Percentiles rank a stretch among this genome's conserved stretches.
phyloP scores from a whole-genome alignment of 768 basidiomycete genomes.

The Rhodosporidiobolus sp. region DNA sequence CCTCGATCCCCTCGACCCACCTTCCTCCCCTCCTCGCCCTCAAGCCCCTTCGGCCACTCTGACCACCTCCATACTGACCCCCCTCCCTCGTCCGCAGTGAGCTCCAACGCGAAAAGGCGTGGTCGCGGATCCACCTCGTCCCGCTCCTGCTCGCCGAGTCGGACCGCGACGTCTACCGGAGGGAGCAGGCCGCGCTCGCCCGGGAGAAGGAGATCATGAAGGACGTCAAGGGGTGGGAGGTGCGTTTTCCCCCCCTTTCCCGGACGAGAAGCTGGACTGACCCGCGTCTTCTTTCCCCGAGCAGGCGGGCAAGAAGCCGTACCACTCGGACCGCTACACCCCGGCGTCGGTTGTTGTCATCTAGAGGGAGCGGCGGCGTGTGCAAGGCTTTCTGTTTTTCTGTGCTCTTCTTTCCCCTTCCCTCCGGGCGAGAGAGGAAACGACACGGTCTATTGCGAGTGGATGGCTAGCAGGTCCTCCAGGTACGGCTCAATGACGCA shows the following conservation, averaged over 20 bases:
- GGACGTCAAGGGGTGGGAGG: constrained; percentile 90
- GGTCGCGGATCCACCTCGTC: constrained; percentile 92
- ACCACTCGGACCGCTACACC: constrained; percentile 73
- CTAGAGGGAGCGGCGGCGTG: constrained; percentile 45
- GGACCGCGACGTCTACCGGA: constrained; percentile 82
- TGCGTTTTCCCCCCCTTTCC: constrained; percentile 51
- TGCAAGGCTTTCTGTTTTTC: background rate
- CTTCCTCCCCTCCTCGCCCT: background rate
- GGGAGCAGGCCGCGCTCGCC: constrained; percentile 69
- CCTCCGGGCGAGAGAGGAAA: background rate
- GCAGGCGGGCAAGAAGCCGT: constrained; percentile 80
- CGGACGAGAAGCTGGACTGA: background rate
- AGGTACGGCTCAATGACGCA: constrained; percentile 15
- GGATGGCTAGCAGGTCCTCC: background rate
- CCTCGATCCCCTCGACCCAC: background rate
- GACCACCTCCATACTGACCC: background rate
- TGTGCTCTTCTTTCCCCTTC: background rate
- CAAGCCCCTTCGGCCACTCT: background rate
- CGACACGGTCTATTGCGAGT: background rate
- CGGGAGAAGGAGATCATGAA: constrained; percentile 91
- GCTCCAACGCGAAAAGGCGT: constrained; percentile 83
- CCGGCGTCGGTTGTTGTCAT: constrained; percentile 62
- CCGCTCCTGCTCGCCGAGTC: constrained; percentile 88
- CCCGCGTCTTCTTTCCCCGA: constrained; percentile 19
- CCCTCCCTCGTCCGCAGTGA: constrained; percentile 61